These are phyloP conservation scores for Fusarium poae DNA, from an alignment of 2,329 filamentous ascomycete genomes.

Conservation along the genomic window DNA sequence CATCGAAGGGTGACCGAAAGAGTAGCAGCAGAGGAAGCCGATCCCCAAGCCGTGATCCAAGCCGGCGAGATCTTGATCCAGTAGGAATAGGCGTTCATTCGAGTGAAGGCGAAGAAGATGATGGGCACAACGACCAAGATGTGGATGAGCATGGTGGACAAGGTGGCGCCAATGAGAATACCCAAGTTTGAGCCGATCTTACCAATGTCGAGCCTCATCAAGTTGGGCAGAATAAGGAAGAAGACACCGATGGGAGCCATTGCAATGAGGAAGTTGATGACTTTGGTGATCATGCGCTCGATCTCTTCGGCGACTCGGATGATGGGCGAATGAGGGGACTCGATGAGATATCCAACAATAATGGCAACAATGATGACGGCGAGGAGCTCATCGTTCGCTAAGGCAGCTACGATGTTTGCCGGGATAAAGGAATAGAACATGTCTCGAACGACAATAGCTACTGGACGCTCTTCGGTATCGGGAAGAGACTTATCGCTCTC, in stretches of 20 bases:
- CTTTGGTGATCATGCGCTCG: constrained; percentile 60
- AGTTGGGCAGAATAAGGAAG: constrained; percentile 65
- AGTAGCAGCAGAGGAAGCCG: constrained; percentile 66
- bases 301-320: constrained; percentile 61
- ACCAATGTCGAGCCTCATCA: constrained; percentile 62
- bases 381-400: constrained; percentile 62
- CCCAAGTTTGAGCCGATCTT: constrained; percentile 64
- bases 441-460: constrained; percentile 60
- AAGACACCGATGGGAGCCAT: constrained; percentile 66
- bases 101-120: constrained; percentile 57
- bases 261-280: constrained; percentile 64
- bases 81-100: constrained; percentile 61
- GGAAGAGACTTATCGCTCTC: constrained; percentile 28
- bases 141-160: constrained; percentile 62
- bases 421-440: constrained; percentile 65
- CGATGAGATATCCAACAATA: constrained; percentile 62
- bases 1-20: constrained; percentile 63
- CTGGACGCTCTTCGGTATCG: constrained; percentile 51
- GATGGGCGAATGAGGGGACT: constrained; percentile 53
- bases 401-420: constrained; percentile 60
- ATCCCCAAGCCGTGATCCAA: constrained; percentile 68
- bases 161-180: constrained; percentile 61
- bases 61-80: constrained; percentile 64
- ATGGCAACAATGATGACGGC: constrained; percentile 62
- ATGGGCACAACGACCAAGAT: constrained; percentile 61